phyloP scores from a whole-genome alignment of 148 eudicot genomes.

The Rhododendron ferrugineum region DNA sequence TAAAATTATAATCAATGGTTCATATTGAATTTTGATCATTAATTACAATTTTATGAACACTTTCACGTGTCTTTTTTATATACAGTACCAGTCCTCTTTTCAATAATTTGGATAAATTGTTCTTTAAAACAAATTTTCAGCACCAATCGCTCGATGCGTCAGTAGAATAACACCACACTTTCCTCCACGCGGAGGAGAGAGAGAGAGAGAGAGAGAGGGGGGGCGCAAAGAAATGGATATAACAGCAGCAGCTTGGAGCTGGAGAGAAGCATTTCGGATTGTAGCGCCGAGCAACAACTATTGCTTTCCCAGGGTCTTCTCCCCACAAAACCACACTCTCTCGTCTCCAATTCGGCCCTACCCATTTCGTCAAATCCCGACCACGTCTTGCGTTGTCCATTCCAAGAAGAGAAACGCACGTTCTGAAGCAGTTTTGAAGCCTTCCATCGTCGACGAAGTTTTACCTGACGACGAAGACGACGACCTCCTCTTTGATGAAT shows the following conservation, averaged over 20 bases:
- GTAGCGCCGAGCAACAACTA: neutral
- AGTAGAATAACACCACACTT: too few relatives aligned
- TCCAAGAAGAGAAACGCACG: conserved; percentile 40
- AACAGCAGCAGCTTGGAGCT: conserved; percentile 10
- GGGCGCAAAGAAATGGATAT: conserved; percentile 17
- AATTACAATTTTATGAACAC: too few relatives aligned
- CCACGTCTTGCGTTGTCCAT: conserved; percentile 6
- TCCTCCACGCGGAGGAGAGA: neutral
- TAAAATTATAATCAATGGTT: too few relatives aligned
- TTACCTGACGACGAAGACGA: conserved; percentile 34
- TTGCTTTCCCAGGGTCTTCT: neutral
- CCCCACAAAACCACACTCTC: neutral
- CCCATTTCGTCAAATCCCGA: neutral
- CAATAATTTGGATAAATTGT: too few relatives aligned
- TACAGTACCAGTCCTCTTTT: too few relatives aligned
- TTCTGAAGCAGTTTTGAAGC: conserved; percentile 33
- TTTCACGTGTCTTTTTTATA: too few relatives aligned
- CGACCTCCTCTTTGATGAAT: conserved; percentile 34
- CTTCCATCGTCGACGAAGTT: conserved; percentile 44
- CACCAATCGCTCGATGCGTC: too few relatives aligned
- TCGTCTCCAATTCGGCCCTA: conserved; percentile 13
- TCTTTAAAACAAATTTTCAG: too few relatives aligned
- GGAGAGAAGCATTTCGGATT: conserved; percentile 8
- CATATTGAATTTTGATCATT: too few relatives aligned
- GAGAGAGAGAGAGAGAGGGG: neutral